Conservation (phyloP, 306 rosid species). For the Gastrolobium villosum region DNA sequence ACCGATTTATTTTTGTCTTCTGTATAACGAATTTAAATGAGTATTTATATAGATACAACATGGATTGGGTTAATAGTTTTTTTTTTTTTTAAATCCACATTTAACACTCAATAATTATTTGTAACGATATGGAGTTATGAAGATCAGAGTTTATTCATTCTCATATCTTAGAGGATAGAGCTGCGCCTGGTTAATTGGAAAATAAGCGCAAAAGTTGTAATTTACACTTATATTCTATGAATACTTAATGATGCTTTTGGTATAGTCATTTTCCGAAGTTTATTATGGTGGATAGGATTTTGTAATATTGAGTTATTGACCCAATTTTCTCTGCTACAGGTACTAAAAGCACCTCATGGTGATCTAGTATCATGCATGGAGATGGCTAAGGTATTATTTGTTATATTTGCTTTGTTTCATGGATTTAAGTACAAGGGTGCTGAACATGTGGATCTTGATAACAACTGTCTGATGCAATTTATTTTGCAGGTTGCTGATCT, state of each 20-base stretch:
- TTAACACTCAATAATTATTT: not conserved
- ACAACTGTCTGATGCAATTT: slow-evolving; percentile 23
- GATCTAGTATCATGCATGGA: slow-evolving; percentile 84
- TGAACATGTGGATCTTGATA: slow-evolving; percentile 33
- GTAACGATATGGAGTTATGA: not conserved
- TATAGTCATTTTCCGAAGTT: not conserved
- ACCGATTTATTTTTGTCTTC: no score
- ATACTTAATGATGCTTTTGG: not conserved
- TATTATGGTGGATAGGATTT: slow-evolving; percentile 24
- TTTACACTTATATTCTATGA: slow-evolving; percentile 1
- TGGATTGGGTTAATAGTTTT: not conserved
- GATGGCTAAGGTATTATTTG: slow-evolving; percentile 86
- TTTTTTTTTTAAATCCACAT: not conserved
- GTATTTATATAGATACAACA: not conserved
- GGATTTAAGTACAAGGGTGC: slow-evolving; percentile 8
- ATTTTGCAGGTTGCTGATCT: slow-evolving; percentile 86
- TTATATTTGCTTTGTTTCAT: not conserved
- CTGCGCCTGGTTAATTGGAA: slow-evolving; percentile 3
- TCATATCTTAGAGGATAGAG: not conserved
- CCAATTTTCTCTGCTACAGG: slow-evolving; percentile 49
- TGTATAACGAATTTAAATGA: not conserved
- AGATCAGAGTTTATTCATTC: not conserved
- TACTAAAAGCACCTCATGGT: slow-evolving; percentile 91
- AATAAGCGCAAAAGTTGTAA: not conserved
- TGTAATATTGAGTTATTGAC: slow-evolving; percentile 37